These are phyloP conservation scores for Lepidium africanum DNA, from an alignment of 345 rosid species.

Conservation along the genomic window DNA sequence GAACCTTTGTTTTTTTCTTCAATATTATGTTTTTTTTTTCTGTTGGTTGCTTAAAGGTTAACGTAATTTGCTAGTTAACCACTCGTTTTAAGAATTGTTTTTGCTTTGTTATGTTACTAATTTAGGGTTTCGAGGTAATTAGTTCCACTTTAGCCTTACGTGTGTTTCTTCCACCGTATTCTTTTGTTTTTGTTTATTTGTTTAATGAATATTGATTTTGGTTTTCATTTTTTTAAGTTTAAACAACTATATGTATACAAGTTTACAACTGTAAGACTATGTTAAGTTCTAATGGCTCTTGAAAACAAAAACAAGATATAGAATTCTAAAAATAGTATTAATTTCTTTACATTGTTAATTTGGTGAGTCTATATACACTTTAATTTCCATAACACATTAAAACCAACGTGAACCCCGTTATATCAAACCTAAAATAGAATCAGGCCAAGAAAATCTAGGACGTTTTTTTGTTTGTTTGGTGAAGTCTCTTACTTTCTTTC, in stretches of 20 bases:
- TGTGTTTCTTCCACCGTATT: no score
- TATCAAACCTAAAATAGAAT: constrained; percentile 20
- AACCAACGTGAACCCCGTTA: not conserved
- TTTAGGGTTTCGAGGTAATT: constrained; percentile 6
- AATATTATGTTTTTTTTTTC: not conserved
- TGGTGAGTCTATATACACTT: no score
- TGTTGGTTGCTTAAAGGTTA: constrained; percentile 1
- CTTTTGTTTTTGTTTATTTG: no score
- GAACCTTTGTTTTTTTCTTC: not conserved
- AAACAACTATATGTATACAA: no score
- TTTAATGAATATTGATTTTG: no score
- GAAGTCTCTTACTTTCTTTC: constrained; percentile 22
- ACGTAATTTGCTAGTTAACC: constrained; percentile 25
- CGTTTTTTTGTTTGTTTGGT: not conserved
- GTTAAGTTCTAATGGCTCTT: not conserved
- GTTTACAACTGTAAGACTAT: no score
- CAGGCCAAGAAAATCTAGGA: constrained; percentile 9
- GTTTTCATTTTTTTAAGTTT: no score
- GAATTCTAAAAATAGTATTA: not conserved
- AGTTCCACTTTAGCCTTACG: not conserved
- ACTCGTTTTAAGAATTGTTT: constrained; percentile 19
- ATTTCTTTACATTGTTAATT: no score
- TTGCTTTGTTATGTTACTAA: constrained; percentile 5
- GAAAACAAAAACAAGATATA: not conserved
- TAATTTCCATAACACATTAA: not conserved